Percentiles rank a stretch among this genome's conserved stretches.
These are phyloP conservation scores for Brasilioporus rufonigricans DNA, from an alignment of 768 basidiomycete genomes.

Conservation along the genomic window DNA sequence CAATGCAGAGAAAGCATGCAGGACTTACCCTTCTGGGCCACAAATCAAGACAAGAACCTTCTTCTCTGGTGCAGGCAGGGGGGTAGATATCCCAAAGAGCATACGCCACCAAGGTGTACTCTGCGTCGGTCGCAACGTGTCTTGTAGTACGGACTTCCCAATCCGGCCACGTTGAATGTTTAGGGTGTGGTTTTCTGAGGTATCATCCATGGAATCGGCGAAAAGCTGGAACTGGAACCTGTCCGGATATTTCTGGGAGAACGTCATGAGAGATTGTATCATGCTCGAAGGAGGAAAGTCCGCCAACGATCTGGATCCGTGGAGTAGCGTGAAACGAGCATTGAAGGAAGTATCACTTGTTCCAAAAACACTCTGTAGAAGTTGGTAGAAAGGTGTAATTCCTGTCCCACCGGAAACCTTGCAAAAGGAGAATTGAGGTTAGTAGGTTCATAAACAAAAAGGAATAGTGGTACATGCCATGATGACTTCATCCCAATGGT, in stretches of 20 bases:
- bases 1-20: neutral
- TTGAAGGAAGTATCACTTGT: slow-evolving; percentile 22
- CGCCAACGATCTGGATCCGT: slow-evolving; percentile 57
- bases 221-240: slow-evolving; percentile 58
- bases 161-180: slow-evolving; percentile 53
- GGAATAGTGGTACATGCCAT: slow-evolving; percentile 47
- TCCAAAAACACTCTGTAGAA: slow-evolving; percentile 56
- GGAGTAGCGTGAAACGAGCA: slow-evolving; percentile 70
- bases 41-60: slow-evolving; percentile 70
- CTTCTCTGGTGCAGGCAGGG: slow-evolving; percentile 27
- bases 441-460: neutral
- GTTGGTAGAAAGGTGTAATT: slow-evolving; percentile 81
- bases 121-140: slow-evolving; percentile 35
- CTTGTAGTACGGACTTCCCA: slow-evolving; percentile 45
- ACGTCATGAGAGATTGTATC: slow-evolving; percentile 48
- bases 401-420: slow-evolving; percentile 89
- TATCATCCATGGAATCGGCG: slow-evolving; percentile 46
- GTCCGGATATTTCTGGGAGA: slow-evolving; percentile 52
- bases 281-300: slow-evolving; percentile 71
- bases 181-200: slow-evolving; percentile 14
- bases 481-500: slow-evolving; percentile 74
- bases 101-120: slow-evolving; percentile 30
- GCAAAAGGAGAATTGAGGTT: neutral
- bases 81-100: slow-evolving; percentile 16
- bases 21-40: slow-evolving; percentile 76